A percentile compares a stretch with the other conserved stretches of the same genome.
phyloP scores from a whole-genome alignment of 1,284 basidiomycete species.

The Ceratobasidium sp. region DNA sequence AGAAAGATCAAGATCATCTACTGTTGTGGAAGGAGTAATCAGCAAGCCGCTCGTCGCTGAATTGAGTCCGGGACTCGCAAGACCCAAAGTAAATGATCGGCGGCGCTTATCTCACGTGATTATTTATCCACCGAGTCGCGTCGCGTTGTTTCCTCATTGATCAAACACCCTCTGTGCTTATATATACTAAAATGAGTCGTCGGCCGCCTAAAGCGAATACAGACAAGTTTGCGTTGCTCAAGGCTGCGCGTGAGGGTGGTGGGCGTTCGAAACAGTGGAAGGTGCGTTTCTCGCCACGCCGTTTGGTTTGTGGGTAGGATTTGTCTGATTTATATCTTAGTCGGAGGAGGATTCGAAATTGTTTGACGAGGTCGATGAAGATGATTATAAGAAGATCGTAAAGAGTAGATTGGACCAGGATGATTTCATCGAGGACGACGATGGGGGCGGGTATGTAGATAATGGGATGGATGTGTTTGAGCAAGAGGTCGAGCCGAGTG shows the following conservation, averaged over 20 bases:
- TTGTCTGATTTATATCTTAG: constrained; percentile 43
- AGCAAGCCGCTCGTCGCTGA: background rate
- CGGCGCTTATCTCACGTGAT: constrained; percentile 5
- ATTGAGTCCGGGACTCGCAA: too few species aligned
- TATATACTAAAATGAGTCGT: constrained; percentile 4
- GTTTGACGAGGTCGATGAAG: constrained; percentile 94
- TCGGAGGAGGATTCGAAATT: constrained; percentile 74
- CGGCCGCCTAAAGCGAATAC: constrained; percentile 19
- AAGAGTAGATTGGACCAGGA: constrained; percentile 86
- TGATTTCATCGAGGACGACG: constrained; percentile 97
- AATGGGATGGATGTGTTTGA: constrained; percentile 96
- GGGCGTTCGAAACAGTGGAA: constrained; percentile 58
- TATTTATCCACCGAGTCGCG: constrained; percentile 5
- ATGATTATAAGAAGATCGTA: constrained; percentile 89
- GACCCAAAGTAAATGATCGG: constrained; percentile 18
- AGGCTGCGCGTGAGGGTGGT: constrained; percentile 57
- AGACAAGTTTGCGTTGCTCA: constrained; percentile 56
- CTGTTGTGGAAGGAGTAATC: too few species aligned
- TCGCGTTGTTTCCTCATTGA: constrained; percentile 19
- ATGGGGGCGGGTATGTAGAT: constrained; percentile 91
- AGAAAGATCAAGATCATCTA: background rate
- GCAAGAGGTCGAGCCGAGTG: constrained; percentile 55
- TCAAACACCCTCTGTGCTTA: background rate
- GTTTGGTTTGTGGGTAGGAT: constrained; percentile 47
- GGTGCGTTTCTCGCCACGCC: constrained; percentile 51